phyloP scores from a whole-genome alignment of 371 early-diverging fungal species.

The Mortierella sp. region DNA sequence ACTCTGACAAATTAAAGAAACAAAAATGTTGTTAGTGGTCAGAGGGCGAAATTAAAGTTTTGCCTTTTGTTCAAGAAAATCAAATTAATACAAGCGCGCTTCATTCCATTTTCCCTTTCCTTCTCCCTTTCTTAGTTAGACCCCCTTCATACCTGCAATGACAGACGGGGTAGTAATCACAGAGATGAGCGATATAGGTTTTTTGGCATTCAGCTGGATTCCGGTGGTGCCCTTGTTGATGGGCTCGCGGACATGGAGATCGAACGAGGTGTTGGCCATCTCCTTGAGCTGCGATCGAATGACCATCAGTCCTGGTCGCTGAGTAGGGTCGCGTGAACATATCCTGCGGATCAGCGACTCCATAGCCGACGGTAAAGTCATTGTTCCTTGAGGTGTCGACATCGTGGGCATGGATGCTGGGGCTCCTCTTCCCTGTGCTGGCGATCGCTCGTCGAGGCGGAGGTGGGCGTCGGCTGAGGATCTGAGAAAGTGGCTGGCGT shows the following conservation, averaged over 20 bases:
- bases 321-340: constrained; percentile 47
- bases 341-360: constrained; percentile 47
- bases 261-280: constrained; percentile 55
- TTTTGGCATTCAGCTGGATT: constrained; percentile 54
- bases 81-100: neutral
- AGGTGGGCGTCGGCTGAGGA: constrained; percentile 19
- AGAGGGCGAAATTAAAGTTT: neutral
- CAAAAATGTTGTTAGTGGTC: neutral
- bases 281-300: constrained; percentile 55
- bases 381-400: constrained; percentile 44
- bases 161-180: constrained; percentile 48
- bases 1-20: constrained; percentile 14
- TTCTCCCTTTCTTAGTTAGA: neutral
- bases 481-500: constrained; percentile 41
- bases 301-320: constrained; percentile 37
- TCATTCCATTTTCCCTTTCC: neutral
- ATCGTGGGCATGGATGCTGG: constrained; percentile 27
- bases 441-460: constrained; percentile 17
- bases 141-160: constrained; percentile 26
- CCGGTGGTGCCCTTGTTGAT: constrained; percentile 50
- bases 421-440: constrained; percentile 1
- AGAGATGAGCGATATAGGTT: constrained; percentile 52
- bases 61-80: neutral
- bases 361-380: constrained; percentile 40
- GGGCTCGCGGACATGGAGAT: constrained; percentile 54